These are phyloP conservation scores for Nannizziopsis arthrosporioides DNA, from an alignment of 2,329 filamentous ascomycete genomes.

Conservation along the genomic window DNA sequence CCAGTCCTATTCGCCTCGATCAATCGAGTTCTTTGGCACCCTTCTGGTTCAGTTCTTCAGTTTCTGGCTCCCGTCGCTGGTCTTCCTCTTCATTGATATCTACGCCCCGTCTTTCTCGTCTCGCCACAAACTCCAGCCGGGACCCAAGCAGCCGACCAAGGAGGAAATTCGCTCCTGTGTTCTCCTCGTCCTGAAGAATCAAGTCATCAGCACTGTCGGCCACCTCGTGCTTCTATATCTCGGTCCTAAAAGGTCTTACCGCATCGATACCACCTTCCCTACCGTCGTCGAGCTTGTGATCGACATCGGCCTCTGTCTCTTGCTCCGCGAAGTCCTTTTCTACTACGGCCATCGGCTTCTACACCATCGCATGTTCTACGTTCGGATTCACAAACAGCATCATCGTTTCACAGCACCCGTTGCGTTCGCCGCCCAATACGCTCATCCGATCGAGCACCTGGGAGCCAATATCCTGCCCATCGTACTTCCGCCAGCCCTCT, in stretches of 20 bases:
- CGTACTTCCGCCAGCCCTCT: constrained; percentile 37
- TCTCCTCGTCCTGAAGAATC: constrained; percentile 34
- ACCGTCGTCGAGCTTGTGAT: constrained; percentile 25
- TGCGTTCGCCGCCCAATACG: constrained; percentile 45
- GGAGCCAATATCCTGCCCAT: constrained; percentile 45
- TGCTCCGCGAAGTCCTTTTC: constrained; percentile 42
- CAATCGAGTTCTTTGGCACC: constrained; percentile 26
- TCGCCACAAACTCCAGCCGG: constrained; percentile 16
- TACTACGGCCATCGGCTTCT: constrained; percentile 47
- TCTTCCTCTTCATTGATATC: constrained; percentile 15
- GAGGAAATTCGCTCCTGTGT: constrained; percentile 14
- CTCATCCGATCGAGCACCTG: constrained; percentile 47
- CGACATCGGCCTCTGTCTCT: constrained; percentile 34
- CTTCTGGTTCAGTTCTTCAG: constrained; percentile 34
- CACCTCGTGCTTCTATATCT: constrained; percentile 17
- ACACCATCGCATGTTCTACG: constrained; percentile 41
- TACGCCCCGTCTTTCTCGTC: constrained; percentile 15
- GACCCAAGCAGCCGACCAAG: constrained; percentile 13
- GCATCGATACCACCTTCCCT: constrained; percentile 32
- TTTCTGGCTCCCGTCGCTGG: constrained; percentile 15
- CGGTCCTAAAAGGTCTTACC: constrained; percentile 26
- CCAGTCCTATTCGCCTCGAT: constrained; percentile 12
- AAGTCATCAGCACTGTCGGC: constrained; percentile 33
- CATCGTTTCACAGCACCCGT: constrained; percentile 47
- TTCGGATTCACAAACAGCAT: constrained; percentile 44